Evolutionary conservation across 805 yeast species (phyloP).

Genomic region (Torulaspora microellipsoides): DNA sequence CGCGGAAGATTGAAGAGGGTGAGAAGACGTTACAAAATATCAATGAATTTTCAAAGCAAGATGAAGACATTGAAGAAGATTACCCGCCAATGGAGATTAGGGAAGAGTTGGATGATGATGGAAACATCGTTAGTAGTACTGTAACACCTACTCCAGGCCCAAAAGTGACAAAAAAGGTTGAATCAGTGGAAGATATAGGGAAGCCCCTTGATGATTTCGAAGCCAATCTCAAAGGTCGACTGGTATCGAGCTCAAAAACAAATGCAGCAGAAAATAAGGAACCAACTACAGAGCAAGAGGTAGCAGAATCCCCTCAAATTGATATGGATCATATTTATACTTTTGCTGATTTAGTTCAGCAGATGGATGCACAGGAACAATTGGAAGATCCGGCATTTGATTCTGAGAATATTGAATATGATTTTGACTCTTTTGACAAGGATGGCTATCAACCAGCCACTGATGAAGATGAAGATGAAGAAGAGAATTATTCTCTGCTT

Average conservation of each 20-base stretch:
- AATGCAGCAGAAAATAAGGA: neutral
- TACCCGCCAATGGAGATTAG: slow-evolving; percentile 75
- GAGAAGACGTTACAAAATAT: slow-evolving; percentile 31
- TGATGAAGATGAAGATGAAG: slow-evolving; percentile 8
- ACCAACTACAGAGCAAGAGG: neutral
- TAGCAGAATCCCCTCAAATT: slow-evolving; percentile 9
- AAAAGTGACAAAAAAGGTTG: slow-evolving; percentile 10
- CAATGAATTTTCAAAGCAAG: slow-evolving; percentile 9
- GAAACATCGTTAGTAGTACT: slow-evolving; percentile 49
- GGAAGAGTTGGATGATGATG: slow-evolving; percentile 84
- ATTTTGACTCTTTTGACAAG: slow-evolving; percentile 18
- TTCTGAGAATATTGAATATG: slow-evolving; percentile 21
- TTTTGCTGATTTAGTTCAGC: slow-evolving; percentile 32
- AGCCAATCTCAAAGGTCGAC: slow-evolving; percentile 15
- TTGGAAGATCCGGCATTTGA: slow-evolving; percentile 25
- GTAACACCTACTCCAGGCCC: slow-evolving; percentile 38
- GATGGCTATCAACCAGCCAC: neutral
- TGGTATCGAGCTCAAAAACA: neutral
- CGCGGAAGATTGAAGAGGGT: slow-evolving; percentile 39
- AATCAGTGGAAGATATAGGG: slow-evolving; percentile 8
- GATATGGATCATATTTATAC: slow-evolving; percentile 29
- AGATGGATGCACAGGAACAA: slow-evolving; percentile 31
- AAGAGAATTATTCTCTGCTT: slow-evolving; percentile 17
- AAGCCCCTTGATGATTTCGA: slow-evolving; percentile 34
- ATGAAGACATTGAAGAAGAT: slow-evolving; percentile 23